These are phyloP conservation scores for Debaryomyces coudertii DNA, from an alignment of 1,139 yeast species.

Conservation along the genomic window DNA sequence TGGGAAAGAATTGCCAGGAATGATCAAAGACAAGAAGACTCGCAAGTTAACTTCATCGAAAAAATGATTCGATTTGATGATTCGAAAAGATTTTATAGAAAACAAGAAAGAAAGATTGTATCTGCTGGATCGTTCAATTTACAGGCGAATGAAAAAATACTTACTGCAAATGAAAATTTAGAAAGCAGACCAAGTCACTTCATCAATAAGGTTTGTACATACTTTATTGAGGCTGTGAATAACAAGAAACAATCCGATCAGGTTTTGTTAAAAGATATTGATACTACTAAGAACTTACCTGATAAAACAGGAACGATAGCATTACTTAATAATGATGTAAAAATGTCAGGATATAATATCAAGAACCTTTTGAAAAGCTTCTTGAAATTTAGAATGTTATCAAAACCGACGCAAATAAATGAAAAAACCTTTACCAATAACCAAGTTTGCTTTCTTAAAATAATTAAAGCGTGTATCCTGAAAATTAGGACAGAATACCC, in stretches of 20 bases:
- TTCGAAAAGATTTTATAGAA: conserved; percentile 19
- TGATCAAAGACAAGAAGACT: conserved; percentile 16
- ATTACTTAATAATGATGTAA: conserved; percentile 17
- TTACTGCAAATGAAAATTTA: not conserved
- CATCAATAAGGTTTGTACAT: conserved; percentile 9
- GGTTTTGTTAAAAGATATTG: conserved; percentile 12
- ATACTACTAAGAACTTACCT: conserved; percentile 15
- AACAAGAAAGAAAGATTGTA: conserved; percentile 17
- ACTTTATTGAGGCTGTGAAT: conserved; percentile 12
- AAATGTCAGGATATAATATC: conserved; percentile 16
- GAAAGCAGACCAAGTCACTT: not conserved
- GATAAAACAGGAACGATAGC: conserved; percentile 10
- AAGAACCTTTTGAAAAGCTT: conserved; percentile 22
- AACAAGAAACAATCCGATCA: not conserved
- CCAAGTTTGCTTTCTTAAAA: not conserved
- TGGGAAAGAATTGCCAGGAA: conserved; percentile 15
- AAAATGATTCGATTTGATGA: conserved; percentile 22
- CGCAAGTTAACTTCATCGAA: conserved; percentile 23
- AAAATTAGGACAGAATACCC: conserved; percentile 13
- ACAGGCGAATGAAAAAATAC: not conserved
- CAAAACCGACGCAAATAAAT: not conserved
- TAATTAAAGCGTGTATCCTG: conserved; percentile 8
- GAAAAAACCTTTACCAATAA: not conserved
- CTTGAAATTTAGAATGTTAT: conserved; percentile 15
- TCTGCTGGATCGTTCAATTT: conserved; percentile 9